These are phyloP conservation scores for Aphanomyces invadans DNA, from an alignment of 352 stramenopile species.

Conservation along the genomic window DNA sequence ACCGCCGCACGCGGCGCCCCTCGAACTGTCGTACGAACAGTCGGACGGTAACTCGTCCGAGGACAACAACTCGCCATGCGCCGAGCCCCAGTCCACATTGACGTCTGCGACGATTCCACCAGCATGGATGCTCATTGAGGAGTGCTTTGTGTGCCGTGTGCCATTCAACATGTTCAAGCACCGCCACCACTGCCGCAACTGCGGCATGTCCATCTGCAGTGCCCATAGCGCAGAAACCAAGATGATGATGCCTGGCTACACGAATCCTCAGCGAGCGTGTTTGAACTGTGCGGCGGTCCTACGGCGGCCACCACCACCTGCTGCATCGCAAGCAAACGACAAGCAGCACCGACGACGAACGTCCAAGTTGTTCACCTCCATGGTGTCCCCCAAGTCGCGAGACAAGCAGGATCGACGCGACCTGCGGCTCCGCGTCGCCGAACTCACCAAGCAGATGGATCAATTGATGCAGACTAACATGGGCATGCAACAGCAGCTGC, in stretches of 20 bases:
- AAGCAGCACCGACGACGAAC: background rate
- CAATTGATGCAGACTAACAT: slow-evolving; percentile 64
- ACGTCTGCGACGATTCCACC: slow-evolving; percentile 47
- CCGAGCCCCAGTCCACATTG: background rate
- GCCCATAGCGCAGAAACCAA: slow-evolving; percentile 80
- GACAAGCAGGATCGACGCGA: slow-evolving; percentile 17
- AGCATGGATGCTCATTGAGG: slow-evolving; percentile 66
- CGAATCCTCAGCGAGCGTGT: slow-evolving; percentile 67
- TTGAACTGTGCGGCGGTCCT: slow-evolving; percentile 69
- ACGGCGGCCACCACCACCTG: slow-evolving; percentile 35
- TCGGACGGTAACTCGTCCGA: slow-evolving; percentile 11
- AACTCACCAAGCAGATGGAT: slow-evolving; percentile 67
- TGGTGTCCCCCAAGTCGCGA: background rate
- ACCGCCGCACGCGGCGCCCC: background rate
- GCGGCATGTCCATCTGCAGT: slow-evolving; percentile 72
- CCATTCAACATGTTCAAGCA: slow-evolving; percentile 82
- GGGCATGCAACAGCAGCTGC: slow-evolving; percentile 70
- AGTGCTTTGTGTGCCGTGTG: slow-evolving; percentile 67
- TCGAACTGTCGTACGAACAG: slow-evolving; percentile 4
- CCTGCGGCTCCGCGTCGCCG: slow-evolving; percentile 40
- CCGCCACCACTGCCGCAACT: slow-evolving; percentile 78
- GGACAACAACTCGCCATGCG: slow-evolving; percentile 16
- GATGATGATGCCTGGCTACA: slow-evolving; percentile 65
- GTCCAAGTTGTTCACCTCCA: background rate
- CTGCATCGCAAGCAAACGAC: background rate